phyloP scores from a whole-genome alignment of 352 stramenopile species.

The Hyaloperonospora brassicae region DNA sequence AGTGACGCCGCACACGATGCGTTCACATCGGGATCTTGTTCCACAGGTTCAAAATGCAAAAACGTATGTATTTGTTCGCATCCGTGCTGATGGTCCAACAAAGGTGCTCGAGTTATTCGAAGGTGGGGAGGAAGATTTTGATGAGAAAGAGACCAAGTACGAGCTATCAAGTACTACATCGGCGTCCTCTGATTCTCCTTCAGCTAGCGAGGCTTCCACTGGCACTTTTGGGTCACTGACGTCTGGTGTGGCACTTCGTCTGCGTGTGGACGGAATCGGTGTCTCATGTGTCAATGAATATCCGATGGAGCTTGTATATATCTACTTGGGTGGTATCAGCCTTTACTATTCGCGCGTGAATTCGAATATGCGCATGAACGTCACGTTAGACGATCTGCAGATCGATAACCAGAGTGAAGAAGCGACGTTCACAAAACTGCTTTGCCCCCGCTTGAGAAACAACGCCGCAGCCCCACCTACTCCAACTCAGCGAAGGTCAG shows the following conservation, averaged over 20 bases:
- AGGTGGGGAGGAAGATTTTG: conserved; percentile 80
- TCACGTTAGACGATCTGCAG: conserved; percentile 81
- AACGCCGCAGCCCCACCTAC: conserved; percentile 9
- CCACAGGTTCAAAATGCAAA: conserved; percentile 66
- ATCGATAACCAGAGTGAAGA: conserved; percentile 83
- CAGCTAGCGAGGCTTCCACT: conserved; percentile 64
- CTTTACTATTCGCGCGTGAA: conserved; percentile 68
- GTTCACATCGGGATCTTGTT: conserved; percentile 29
- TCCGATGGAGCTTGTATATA: conserved; percentile 81
- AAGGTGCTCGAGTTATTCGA: conserved; percentile 89
- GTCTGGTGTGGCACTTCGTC: conserved; percentile 57
- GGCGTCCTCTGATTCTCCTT: conserved; percentile 56
- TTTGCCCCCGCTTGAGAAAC: conserved; percentile 63
- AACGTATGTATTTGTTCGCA: conserved; percentile 79
- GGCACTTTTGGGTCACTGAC: conserved; percentile 59
- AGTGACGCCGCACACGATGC: conserved; percentile 25
- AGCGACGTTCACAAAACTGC: conserved; percentile 75
- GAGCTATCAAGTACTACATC: conserved; percentile 62
- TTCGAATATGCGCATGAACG: conserved; percentile 77
- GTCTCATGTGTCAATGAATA: conserved; percentile 84
- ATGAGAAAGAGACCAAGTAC: conserved; percentile 74
- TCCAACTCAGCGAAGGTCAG: conserved; percentile 27
- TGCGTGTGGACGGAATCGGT: conserved; percentile 69
- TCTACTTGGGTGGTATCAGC: conserved; percentile 77
- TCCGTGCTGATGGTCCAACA: conserved; percentile 82